Conservation (phyloP, 345 rosid species). For the Camelina neglecta region DNA sequence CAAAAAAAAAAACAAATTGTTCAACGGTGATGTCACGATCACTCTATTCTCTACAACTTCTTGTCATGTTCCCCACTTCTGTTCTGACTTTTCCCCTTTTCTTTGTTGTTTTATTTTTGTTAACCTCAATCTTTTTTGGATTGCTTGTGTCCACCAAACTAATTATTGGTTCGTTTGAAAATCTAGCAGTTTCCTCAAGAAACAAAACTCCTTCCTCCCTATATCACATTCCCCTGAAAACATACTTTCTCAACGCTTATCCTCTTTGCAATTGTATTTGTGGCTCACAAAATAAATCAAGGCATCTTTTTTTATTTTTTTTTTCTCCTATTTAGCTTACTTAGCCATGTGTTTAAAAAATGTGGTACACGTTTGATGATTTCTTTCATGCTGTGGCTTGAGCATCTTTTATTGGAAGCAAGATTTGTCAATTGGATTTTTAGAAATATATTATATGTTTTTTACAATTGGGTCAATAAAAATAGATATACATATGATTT, state of each 20-base stretch:
- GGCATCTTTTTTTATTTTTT: conserved; percentile 31
- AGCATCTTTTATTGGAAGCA: conserved; percentile 20
- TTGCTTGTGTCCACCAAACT: conserved; percentile 34
- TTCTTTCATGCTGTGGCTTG: conserved; percentile 15
- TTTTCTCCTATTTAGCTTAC: not conserved
- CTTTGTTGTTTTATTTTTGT: conserved; percentile 20
- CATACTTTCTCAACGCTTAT: conserved; percentile 28
- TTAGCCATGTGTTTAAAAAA: conserved; percentile 22
- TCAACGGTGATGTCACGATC: conserved; percentile 40
- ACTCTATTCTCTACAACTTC: conserved; percentile 37
- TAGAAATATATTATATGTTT: not conserved
- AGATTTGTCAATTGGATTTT: conserved; percentile 13
- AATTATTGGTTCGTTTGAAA: conserved; percentile 33
- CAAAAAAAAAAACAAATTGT: conserved; percentile 16
- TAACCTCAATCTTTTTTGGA: conserved; percentile 1
- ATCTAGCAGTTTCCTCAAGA: conserved; percentile 36
- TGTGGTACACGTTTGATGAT: conserved; percentile 34
- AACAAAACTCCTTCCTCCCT: conserved; percentile 35
- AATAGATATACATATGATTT: not conserved
- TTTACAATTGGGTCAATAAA: conserved; percentile 33
- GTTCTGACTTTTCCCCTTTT: conserved; percentile 30
- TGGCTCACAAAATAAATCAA: conserved; percentile 31
- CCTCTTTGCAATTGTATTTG: conserved; percentile 29
- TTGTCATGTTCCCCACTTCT: conserved; percentile 47
- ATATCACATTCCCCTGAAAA: conserved; percentile 14